Conservation (phyloP, 208 protist species). For the Leishmania major region DNA sequence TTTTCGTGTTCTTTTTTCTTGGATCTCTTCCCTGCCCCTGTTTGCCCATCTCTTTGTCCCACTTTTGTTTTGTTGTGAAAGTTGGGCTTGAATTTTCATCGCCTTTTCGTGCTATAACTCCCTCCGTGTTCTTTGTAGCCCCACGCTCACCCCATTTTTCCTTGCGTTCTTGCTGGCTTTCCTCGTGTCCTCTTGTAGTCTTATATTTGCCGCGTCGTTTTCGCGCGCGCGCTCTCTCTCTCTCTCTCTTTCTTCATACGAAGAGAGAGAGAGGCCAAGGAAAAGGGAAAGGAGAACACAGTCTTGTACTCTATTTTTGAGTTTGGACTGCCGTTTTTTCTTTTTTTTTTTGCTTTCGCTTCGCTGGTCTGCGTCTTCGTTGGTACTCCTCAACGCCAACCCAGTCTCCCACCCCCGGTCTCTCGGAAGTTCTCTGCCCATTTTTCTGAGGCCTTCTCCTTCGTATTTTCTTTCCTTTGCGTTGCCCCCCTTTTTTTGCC, state of each 20-base stretch:
- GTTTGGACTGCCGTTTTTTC: not conserved
- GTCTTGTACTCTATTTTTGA: not conserved
- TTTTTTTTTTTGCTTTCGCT: not conserved
- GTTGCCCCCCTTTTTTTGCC: not conserved
- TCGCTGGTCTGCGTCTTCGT: not conserved
- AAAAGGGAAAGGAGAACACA: not conserved
- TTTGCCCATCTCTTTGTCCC: not conserved
- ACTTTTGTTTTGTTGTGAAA: too few relatives aligned
- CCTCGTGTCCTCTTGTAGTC: not conserved
- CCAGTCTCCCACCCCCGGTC: not conserved
- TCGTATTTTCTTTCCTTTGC: not conserved
- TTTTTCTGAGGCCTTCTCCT: not conserved
- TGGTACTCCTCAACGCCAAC: not conserved
- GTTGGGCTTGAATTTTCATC: not conserved
- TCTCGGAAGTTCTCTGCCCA: not conserved
- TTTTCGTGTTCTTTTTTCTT: not conserved
- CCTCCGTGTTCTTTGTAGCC: not conserved
- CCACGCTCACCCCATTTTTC: not conserved
- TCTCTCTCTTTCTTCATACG: not conserved
- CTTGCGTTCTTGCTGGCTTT: not conserved
- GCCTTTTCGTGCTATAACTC: slow-evolving; percentile 8
- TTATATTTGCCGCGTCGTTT: not conserved
- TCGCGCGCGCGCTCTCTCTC: not conserved
- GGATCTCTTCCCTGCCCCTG: not conserved
- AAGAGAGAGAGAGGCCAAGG: not conserved